Evolutionary conservation across 345 rosid genomes (phyloP).

Genomic region (Lepidium africanum): DNA sequence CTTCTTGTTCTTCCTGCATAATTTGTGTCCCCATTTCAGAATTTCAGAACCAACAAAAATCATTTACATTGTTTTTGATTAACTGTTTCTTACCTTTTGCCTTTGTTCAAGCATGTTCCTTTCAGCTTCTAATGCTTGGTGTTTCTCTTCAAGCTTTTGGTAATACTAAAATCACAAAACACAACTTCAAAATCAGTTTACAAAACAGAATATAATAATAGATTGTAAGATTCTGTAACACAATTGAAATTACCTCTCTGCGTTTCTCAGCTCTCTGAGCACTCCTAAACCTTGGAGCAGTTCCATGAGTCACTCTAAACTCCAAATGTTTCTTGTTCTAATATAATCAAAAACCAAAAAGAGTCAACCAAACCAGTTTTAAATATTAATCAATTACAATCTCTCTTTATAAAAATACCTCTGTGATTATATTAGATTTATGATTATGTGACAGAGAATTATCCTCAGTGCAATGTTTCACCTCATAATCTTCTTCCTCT

Average conservation of each 20-base stretch:
- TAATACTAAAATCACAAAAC: conserved; percentile 47
- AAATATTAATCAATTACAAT: background rate
- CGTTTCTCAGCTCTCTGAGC: conserved; percentile 87
- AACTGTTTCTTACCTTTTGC: conserved; percentile 15
- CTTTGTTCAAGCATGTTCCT: conserved; percentile 61
- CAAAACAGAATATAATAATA: background rate
- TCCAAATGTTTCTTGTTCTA: conserved; percentile 62
- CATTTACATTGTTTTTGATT: background rate
- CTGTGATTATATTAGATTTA: background rate
- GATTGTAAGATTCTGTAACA: background rate
- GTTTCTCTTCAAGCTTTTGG: conserved; percentile 77
- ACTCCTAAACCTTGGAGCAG: conserved; percentile 77
- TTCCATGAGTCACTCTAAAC: conserved; percentile 64
- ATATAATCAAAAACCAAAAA: background rate
- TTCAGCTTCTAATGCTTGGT: conserved; percentile 78
- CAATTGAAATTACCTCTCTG: conserved; percentile 53
- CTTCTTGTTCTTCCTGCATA: conserved; percentile 88
- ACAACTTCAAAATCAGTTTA: background rate
- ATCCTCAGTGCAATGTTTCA: conserved; percentile 34
- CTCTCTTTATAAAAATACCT: background rate
- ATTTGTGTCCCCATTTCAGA: background rate
- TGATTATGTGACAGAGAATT: conserved; percentile 5
- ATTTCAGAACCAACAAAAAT: background rate
- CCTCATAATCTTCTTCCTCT: conserved; percentile 43
- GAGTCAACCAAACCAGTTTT: background rate